phyloP scores from a whole-genome alignment of 345 rosid species.

The Viola odorata region DNA sequence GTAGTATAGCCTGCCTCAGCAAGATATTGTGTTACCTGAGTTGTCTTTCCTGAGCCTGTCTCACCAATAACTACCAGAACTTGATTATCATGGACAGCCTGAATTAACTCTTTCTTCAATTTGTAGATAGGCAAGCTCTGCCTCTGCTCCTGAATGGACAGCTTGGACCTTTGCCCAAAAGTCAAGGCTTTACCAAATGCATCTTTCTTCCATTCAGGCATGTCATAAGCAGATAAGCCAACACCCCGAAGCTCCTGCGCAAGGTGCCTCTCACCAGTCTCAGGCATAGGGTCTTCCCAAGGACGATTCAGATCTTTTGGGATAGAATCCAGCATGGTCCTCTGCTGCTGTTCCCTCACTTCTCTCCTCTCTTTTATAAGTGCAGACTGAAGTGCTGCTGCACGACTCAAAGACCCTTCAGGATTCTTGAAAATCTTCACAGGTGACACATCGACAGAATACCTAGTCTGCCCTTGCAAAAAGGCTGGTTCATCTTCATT shows the following conservation, averaged over 20 bases:
- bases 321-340: slow-evolving; percentile 86
- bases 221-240: slow-evolving; percentile 79
- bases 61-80: slow-evolving; percentile 82
- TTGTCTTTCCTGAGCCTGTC: slow-evolving; percentile 84
- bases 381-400: slow-evolving; percentile 92
- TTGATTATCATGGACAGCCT: slow-evolving; percentile 82
- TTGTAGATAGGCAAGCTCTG: slow-evolving; percentile 89
- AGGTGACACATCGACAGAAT: slow-evolving; percentile 71
- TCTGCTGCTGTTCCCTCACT: slow-evolving; percentile 74
- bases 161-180: slow-evolving; percentile 77
- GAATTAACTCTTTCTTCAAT: slow-evolving; percentile 74
- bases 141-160: slow-evolving; percentile 85
- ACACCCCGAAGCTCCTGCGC: slow-evolving; percentile 92
- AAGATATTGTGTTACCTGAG: slow-evolving; percentile 82
- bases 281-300: slow-evolving; percentile 96
- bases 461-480: slow-evolving; percentile 70
- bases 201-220: slow-evolving; percentile 97
- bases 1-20: slow-evolving; percentile 76
- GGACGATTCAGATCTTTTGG: slow-evolving; percentile 98
- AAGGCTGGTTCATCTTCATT: slow-evolving; percentile 88
- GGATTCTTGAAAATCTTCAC: slow-evolving; percentile 93
- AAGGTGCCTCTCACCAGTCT: slow-evolving; percentile 85
- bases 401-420: slow-evolving; percentile 86
- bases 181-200: slow-evolving; percentile 73
- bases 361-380: slow-evolving; percentile 82